Conservation (phyloP, 2,329 filamentous ascomycete species). For the Pyrenophora tritici-repentis region DNA sequence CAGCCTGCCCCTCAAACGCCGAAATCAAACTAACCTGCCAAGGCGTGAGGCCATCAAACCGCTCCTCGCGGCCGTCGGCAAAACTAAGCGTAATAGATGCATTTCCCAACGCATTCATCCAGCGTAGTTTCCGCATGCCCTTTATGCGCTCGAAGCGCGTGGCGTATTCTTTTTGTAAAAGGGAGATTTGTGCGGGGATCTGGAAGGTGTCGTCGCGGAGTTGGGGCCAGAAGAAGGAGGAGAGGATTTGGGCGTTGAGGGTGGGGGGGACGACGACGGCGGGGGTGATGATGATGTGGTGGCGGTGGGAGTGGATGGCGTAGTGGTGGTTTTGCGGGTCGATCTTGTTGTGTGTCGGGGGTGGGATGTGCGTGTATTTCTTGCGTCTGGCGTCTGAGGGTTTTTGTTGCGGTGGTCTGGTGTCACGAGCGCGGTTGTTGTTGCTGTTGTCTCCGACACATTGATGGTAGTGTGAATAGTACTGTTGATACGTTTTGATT, state of each 20-base stretch:
- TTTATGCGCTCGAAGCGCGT: conserved; percentile 79
- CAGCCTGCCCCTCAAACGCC: conserved; percentile 71
- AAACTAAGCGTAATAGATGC: conserved; percentile 82
- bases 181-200: conserved; percentile 63
- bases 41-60: conserved; percentile 75
- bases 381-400: conserved; percentile 28
- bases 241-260: conserved; percentile 83
- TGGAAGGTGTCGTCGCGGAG: conserved; percentile 72
- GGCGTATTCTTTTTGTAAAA: conserved; percentile 73
- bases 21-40: conserved; percentile 89
- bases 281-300: conserved; percentile 49
- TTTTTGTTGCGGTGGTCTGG: conserved; percentile 21
- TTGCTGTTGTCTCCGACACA: conserved; percentile 2
- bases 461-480: conserved; percentile 43
- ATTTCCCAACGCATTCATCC: conserved; percentile 81
- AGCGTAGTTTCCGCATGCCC: conserved; percentile 81
- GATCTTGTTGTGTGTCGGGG: conserved; percentile 27
- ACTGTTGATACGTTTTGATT: conserved; percentile 75
- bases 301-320: conserved; percentile 18
- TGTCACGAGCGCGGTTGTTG: conserved; percentile 18
- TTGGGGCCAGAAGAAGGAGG: conserved; percentile 90
- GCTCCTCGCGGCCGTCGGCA: conserved; percentile 76
- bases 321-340: conserved; percentile 11
- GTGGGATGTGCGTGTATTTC: conserved; percentile 31
- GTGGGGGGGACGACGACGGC: no score